Evolutionary conservation across 2,329 filamentous ascomycete genomes (phyloP).

Genomic region (Apiospora aurea): DNA sequence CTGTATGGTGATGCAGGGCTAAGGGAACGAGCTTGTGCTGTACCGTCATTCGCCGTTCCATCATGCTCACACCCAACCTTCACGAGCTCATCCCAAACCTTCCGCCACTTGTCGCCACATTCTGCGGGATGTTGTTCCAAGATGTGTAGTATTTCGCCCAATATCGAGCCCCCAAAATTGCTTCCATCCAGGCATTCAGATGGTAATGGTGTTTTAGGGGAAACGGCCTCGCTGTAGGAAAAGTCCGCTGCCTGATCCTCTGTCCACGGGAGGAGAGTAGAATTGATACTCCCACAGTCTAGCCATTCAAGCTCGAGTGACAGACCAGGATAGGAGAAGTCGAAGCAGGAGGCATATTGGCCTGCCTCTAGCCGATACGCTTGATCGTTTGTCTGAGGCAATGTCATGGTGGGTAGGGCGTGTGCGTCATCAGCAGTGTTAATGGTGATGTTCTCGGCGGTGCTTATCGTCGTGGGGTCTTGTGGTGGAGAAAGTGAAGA

Average conservation of each 20-base stretch:
- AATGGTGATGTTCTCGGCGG: neutral
- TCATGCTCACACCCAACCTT: neutral
- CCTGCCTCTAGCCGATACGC: neutral
- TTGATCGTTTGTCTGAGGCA: neutral
- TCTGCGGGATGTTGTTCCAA: neutral
- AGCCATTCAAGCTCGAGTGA: neutral
- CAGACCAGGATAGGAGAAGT: neutral
- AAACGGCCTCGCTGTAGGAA: too few species aligned
- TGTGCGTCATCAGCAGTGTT: neutral
- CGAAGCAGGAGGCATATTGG: neutral
- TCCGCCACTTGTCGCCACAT: neutral
- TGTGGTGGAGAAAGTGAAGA: constrained; percentile 2
- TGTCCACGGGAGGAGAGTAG: too few species aligned
- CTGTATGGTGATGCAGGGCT: neutral
- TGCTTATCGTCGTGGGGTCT: neutral
- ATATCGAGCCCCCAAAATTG: neutral
- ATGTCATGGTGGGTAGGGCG: neutral
- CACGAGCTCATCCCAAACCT: neutral
- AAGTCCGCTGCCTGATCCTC: too few species aligned
- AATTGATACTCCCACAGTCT: too few species aligned
- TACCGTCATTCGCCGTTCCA: neutral
- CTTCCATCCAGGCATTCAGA: neutral
- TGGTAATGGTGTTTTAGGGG: neutral
- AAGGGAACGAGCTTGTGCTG: neutral
- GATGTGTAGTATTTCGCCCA: neutral